Evolutionary conservation across 768 basidiomycete species (phyloP).

Genomic region (Boletus insuetus): DNA sequence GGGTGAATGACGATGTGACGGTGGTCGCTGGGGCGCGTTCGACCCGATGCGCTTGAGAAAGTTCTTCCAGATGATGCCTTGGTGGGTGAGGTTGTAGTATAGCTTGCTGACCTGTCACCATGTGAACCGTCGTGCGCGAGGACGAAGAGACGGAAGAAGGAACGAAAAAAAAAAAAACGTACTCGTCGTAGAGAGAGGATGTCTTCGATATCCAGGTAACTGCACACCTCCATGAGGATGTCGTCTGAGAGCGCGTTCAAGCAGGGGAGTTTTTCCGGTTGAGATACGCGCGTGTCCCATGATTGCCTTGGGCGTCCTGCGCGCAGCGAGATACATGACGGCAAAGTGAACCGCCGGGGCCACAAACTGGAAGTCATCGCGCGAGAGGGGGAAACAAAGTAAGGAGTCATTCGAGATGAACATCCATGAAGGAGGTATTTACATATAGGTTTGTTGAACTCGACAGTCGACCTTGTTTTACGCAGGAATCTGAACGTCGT

Average conservation of each 20-base stretch:
- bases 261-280: conserved; percentile 25
- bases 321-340: conserved; percentile 14
- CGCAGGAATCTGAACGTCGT: conserved; percentile 7
- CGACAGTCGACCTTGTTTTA: conserved; percentile 22
- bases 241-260: conserved; percentile 36
- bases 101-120: conserved; percentile 50
- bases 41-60: conserved; percentile 52
- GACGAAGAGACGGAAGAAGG: background rate
- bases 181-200: conserved; percentile 38
- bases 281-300: conserved; percentile 26
- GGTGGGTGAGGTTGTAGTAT: conserved; percentile 62
- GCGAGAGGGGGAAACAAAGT: conserved; percentile 4
- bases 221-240: conserved; percentile 37
- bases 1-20: conserved; percentile 46
- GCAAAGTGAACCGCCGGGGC: conserved; percentile 19
- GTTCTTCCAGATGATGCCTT: conserved; percentile 68
- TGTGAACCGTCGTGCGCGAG: background rate
- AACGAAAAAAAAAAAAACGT: conserved; percentile 7
- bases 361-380: conserved; percentile 26
- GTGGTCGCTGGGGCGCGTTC: conserved; percentile 61
- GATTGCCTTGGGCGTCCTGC: conserved; percentile 15
- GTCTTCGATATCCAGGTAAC: conserved; percentile 37
- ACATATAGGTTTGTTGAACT: conserved; percentile 22
- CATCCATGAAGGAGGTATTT: conserved; percentile 11
- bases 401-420: background rate